phyloP scores from a whole-genome alignment of 345 rosid genomes.

The Odontarrhena argentea region DNA sequence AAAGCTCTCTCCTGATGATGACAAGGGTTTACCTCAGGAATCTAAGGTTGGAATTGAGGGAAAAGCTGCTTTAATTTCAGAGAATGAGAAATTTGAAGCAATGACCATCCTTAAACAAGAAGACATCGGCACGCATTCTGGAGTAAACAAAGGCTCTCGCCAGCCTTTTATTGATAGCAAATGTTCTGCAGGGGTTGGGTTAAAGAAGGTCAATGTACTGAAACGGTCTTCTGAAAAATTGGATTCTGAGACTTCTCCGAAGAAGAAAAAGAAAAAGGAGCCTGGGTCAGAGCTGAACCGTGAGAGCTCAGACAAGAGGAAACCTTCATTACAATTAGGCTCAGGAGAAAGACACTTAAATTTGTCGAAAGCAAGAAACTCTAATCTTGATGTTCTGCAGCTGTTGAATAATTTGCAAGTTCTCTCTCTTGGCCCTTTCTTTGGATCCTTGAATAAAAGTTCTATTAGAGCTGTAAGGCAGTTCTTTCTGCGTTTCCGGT shows the following conservation, averaged over 20 bases:
- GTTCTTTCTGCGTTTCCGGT: slow-evolving; percentile 66
- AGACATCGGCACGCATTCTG: slow-evolving; percentile 33
- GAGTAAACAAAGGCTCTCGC: slow-evolving; percentile 41
- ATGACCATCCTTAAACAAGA: slow-evolving; percentile 38
- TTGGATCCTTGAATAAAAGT: slow-evolving; percentile 51
- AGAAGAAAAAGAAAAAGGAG: slow-evolving; percentile 65
- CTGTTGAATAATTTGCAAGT: slow-evolving; percentile 63
- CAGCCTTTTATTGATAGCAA: slow-evolving; percentile 41
- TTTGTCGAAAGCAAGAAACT: slow-evolving; percentile 32
- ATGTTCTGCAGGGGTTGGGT: slow-evolving; percentile 42
- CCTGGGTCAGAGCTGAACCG: slow-evolving; percentile 38
- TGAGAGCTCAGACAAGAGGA: slow-evolving; percentile 51
- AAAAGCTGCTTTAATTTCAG: slow-evolving; percentile 32
- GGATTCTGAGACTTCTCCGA: slow-evolving; percentile 42
- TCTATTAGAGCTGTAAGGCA: slow-evolving; percentile 46
- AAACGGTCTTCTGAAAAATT: slow-evolving; percentile 49
- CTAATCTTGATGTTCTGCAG: slow-evolving; percentile 48
- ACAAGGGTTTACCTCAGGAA: slow-evolving; percentile 25
- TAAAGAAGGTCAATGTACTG: slow-evolving; percentile 50
- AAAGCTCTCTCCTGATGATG: slow-evolving; percentile 41
- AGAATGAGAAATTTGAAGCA: slow-evolving; percentile 38
- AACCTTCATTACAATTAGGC: slow-evolving; percentile 39
- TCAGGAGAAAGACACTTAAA: slow-evolving; percentile 46
- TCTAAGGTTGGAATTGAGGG: slow-evolving; percentile 24
- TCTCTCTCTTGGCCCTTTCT: slow-evolving; percentile 73